Evolutionary conservation across 2,329 filamentous ascomycete genomes (phyloP), one percentile per base, ranked within the genome.

Genomic region (Botrytis hyacinthi): DNA sequence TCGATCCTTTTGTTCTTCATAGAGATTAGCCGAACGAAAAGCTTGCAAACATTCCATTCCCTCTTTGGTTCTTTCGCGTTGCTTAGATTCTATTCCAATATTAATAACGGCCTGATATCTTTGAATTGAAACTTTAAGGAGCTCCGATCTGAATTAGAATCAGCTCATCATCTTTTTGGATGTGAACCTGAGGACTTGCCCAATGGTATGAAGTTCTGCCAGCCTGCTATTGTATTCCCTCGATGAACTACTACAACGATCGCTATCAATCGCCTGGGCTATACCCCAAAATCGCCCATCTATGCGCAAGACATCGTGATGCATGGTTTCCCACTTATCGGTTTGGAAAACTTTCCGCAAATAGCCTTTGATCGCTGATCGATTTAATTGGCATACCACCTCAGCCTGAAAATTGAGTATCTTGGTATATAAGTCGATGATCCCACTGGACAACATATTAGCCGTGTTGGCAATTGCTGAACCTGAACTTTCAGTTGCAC

Each of bases 341-440:
- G 29, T 10, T n/a, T 46, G n/a, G 14, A 70, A 35, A 18, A 60
- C 67, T 35, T 70, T 60, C 2, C 51, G n/a, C 26, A 70, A 35
- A 46, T 70, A 70, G 29, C n/a, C 35, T n/a, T 35, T 32, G n/a
- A 60, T 35, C 12, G 32, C 60, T 8, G 37, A 14, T 9, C 37
- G 51, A 14, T 14, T 18, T 3, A 44, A n/a, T 59, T 70, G 51
- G 5, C 67, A 59, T n/a, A 60, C 22, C 26, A 26, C 37, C 26
- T 70, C 37, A 12, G 68, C 40, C 57, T 70, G 48, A 14, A 70
- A 70, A n/a, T 4, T 22, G 2, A 70, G 51, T 44, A 70, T 70
- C 20, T 61, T 32, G 29, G 68, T 61, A 70, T 70, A 70, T 12
- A 70, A 20, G 2, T 70, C 57, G 12, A 44, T 40, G 20, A 70